These are phyloP conservation scores for Sporothrix mexicana DNA, from an alignment of 2,329 filamentous ascomycete species.

Conservation along the genomic window DNA sequence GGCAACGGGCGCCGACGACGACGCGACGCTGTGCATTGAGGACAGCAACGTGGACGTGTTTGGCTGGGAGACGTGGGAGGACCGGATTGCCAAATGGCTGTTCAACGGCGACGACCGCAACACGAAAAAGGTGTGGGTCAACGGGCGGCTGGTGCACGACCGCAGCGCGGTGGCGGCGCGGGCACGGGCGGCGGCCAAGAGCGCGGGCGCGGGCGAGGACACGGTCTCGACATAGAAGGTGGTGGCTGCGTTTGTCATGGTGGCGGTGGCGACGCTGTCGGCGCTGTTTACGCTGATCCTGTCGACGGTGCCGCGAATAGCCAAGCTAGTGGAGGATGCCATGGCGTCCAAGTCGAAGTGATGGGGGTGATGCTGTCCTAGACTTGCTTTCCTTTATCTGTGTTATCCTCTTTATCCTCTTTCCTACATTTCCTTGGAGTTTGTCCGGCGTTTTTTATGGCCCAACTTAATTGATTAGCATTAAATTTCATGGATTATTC, in stretches of 20 bases:
- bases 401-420: background rate
- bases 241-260: constrained; percentile 21
- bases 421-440: background rate
- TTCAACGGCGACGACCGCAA: constrained; percentile 94
- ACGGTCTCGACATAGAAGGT: constrained; percentile 23
- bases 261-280: constrained; percentile 21
- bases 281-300: constrained; percentile 24
- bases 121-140: constrained; percentile 86
- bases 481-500: too few species aligned
- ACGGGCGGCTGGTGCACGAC: constrained; percentile 78
- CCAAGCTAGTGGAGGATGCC: constrained; percentile 15
- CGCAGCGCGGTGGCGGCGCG: constrained; percentile 38
- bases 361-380: background rate
- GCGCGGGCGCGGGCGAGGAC: background rate
- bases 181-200: background rate
- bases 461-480: too few species aligned
- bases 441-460: too few species aligned
- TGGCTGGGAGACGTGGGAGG: constrained; percentile 87
- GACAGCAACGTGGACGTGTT: constrained; percentile 82
- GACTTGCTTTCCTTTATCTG: background rate
- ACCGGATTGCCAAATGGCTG: constrained; percentile 90
- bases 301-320: constrained; percentile 15
- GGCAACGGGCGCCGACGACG: constrained; percentile 7
- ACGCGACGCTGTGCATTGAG: constrained; percentile 40
- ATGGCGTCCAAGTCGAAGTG: background rate